Evolutionary conservation across 257 asterid genomes (phyloP).

Genomic region (Nicotiana tabacum): DNA sequence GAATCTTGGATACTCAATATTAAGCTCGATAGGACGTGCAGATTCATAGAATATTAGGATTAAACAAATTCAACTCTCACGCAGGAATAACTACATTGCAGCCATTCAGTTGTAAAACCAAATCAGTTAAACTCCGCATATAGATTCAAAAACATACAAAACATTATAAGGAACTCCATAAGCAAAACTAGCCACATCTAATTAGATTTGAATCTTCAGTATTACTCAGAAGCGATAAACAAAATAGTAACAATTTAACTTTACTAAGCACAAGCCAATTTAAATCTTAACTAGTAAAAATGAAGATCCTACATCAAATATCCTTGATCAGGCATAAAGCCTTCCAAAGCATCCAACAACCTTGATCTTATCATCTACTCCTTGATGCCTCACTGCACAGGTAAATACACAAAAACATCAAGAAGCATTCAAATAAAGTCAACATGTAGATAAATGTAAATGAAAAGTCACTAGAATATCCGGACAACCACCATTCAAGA

Average conservation of each 20-base stretch:
- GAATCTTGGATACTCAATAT: too few relatives aligned
- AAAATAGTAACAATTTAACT: not conserved
- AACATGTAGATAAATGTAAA: not conserved
- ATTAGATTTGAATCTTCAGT: not conserved
- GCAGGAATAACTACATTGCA: not conserved
- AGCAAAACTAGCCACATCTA: conserved; percentile 8
- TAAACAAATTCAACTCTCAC: not conserved
- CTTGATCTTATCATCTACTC: conserved; percentile 11
- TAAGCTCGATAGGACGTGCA: too few relatives aligned
- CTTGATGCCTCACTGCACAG: conserved; percentile 8
- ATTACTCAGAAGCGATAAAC: not conserved
- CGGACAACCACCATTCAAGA: not conserved
- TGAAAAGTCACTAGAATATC: not conserved
- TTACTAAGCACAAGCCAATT: not conserved
- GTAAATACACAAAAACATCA: not conserved
- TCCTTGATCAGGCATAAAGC: conserved; percentile 3
- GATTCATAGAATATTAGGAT: too few relatives aligned
- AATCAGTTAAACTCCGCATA: not conserved
- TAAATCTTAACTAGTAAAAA: conserved; percentile 5
- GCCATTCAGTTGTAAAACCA: not conserved
- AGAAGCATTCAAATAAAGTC: not conserved
- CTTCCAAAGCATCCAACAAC: conserved; percentile 6
- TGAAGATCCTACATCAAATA: not conserved
- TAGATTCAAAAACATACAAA: too few relatives aligned
- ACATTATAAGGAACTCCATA: too few relatives aligned